Evolutionary conservation across 345 rosid species (phyloP).

Genomic region (Linum trigynum): DNA sequence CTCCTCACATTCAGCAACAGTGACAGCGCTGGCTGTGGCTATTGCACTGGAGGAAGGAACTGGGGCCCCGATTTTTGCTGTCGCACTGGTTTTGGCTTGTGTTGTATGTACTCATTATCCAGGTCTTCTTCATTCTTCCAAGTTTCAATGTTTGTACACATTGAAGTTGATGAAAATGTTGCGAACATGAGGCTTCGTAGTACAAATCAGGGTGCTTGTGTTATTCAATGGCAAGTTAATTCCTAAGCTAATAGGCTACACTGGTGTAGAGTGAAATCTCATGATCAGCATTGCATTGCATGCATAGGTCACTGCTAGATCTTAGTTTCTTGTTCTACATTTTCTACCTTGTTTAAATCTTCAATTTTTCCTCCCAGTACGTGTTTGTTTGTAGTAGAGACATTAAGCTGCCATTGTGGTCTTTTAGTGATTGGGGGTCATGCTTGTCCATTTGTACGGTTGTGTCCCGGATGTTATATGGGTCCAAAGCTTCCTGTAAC

Average conservation of each 20-base stretch:
- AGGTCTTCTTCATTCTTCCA: conserved; percentile 26
- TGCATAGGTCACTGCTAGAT: background rate
- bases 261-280: background rate
- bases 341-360: background rate
- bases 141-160: conserved; percentile 10
- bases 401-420: background rate
- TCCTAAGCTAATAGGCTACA: background rate
- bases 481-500: conserved; percentile 5
- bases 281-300: background rate
- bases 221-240: background rate
- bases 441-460: background rate
- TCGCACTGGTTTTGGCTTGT: conserved; percentile 49
- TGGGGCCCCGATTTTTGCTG: conserved; percentile 39
- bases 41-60: conserved; percentile 47
- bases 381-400: background rate
- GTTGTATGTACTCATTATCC: conserved; percentile 43
- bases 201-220: background rate
- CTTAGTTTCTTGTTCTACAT: background rate
- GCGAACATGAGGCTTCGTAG: background rate
- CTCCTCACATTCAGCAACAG: conserved; percentile 57
- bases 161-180: background rate
- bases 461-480: background rate
- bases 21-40: conserved; percentile 47
- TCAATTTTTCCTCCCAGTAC: background rate
- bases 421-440: background rate